phyloP scores from a whole-genome alignment of 331 rosid species.

The Pyracantha coccinea region DNA sequence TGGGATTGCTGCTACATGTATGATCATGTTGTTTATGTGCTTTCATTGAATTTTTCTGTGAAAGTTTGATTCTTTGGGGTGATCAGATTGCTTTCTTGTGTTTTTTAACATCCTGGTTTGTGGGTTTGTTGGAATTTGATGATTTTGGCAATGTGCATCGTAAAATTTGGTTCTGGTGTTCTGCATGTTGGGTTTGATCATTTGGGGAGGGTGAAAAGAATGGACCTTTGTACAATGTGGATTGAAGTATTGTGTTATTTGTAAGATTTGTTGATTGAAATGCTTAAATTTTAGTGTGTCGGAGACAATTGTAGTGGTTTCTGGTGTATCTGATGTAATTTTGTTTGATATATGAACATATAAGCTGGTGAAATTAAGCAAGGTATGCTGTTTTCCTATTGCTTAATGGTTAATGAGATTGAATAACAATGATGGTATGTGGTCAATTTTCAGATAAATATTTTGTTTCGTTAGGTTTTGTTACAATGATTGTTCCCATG shows the following conservation, averaged over 20 bases:
- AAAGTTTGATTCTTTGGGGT: neutral
- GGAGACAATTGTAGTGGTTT: neutral
- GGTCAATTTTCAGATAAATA: neutral
- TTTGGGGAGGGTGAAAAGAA: constrained; percentile 7
- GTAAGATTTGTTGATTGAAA: constrained; percentile 3
- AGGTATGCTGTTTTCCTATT: neutral
- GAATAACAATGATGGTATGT: neutral
- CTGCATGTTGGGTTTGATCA: constrained; percentile 50
- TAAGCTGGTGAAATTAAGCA: neutral
- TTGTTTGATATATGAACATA: neutral
- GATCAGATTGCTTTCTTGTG: neutral
- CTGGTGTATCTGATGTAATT: neutral
- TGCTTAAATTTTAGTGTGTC: neutral
- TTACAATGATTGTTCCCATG: neutral
- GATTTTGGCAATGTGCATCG: constrained; percentile 16
- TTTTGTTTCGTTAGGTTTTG: neutral
- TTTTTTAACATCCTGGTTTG: neutral
- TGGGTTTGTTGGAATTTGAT: constrained; percentile 1
- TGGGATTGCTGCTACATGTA: constrained; percentile 5
- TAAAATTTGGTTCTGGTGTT: neutral
- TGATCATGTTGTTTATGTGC: neutral
- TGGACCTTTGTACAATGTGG: constrained; percentile 41
- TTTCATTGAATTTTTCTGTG: neutral
- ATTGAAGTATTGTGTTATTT: constrained; percentile 16
- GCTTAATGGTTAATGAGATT: neutral